Evolutionary conservation across 768 basidiomycete species (phyloP).

Genomic region (Trametes villosa): DNA sequence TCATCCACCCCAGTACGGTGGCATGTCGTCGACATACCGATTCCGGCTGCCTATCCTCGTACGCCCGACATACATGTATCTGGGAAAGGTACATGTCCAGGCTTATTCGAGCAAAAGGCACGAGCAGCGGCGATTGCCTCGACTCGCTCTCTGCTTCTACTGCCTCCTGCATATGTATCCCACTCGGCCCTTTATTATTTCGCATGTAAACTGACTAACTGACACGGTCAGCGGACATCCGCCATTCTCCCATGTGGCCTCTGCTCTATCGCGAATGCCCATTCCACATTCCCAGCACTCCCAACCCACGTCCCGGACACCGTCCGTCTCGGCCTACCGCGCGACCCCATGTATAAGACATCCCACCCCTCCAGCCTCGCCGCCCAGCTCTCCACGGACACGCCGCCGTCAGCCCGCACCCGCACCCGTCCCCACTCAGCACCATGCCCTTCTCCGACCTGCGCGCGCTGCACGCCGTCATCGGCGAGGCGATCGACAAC

Average conservation of each 20-base stretch:
- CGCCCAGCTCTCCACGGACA: background rate
- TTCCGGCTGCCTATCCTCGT: background rate
- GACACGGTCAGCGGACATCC: background rate
- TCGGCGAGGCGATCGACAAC: conserved; percentile 47
- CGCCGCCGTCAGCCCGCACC: no score
- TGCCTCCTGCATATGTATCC: background rate
- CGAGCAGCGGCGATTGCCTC: background rate
- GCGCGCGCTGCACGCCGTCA: conserved; percentile 16
- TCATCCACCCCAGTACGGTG: background rate
- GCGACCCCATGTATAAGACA: background rate
- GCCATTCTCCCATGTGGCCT: background rate
- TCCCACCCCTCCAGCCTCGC: background rate
- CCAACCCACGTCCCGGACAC: background rate
- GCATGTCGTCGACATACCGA: no score
- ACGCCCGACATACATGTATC: background rate
- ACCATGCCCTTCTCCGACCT: conserved; percentile 10
- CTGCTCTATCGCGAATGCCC: background rate
- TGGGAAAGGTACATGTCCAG: background rate
- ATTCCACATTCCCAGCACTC: background rate
- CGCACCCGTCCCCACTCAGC: background rate
- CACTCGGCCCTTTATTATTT: background rate
- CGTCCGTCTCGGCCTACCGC: no score
- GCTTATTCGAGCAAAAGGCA: background rate
- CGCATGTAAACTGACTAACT: background rate
- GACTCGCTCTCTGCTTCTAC: background rate